These are phyloP conservation scores for Aegilops sharonensis DNA, from an alignment of 176 grass and related monocot genomes.

Conservation along the genomic window DNA sequence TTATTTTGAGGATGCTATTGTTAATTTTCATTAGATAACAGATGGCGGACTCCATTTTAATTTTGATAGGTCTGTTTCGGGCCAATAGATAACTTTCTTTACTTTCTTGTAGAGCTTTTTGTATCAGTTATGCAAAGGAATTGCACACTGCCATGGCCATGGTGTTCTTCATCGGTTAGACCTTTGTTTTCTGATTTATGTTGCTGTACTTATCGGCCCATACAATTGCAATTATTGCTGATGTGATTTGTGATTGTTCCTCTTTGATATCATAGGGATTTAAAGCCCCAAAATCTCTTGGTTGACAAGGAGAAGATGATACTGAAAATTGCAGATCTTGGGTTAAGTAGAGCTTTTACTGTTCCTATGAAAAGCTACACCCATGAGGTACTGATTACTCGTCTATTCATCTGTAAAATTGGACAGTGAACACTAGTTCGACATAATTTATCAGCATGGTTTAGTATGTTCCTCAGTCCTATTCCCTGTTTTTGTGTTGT, in stretches of 20 bases:
- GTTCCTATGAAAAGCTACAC: conserved; percentile 97
- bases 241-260: not conserved
- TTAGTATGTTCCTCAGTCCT: not conserved
- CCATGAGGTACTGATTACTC: conserved; percentile 63
- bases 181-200: conserved; percentile 8
- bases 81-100: not conserved
- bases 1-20: not conserved
- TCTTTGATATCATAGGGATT: conserved; percentile 53
- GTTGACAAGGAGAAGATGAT: conserved; percentile 97
- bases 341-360: conserved; percentile 78
- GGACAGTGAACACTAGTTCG: not conserved
- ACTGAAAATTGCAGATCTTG: conserved; percentile 92
- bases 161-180: conserved; percentile 93
- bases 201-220: not conserved
- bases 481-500: not conserved
- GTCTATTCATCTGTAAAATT: not conserved
- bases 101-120: conserved; percentile 62
- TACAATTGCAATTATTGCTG: not conserved
- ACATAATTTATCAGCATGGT: not conserved
- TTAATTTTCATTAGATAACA: not conserved
- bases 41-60: not conserved
- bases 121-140: conserved; percentile 90
- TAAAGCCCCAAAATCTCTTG: conserved; percentile 95
- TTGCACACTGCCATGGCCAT: conserved; percentile 89
- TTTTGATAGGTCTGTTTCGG: not conserved